Percentiles rank a stretch among this genome's conserved stretches.
Conservation (phyloP, 1,284 basidiomycete genomes). For the Pisolithus thermaeus region DNA sequence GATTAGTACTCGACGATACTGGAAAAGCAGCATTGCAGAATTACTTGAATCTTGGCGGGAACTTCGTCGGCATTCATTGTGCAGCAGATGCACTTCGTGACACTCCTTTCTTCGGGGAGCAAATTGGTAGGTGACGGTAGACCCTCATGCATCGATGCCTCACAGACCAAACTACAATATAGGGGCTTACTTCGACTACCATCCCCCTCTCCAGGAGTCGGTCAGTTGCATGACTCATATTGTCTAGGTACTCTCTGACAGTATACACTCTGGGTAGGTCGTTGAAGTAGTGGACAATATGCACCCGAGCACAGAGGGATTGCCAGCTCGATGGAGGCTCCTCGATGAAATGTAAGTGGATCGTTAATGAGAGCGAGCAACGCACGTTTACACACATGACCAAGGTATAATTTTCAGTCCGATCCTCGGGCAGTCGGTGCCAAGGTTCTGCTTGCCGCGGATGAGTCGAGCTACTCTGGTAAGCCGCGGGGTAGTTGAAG, state of each 20-base stretch:
- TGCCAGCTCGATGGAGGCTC: conserved; percentile 51
- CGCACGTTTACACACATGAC: background rate
- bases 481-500: background rate
- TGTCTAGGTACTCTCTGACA: too few relatives aligned
- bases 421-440: conserved; percentile 57
- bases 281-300: conserved; percentile 45
- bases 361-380: background rate
- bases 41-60: conserved; percentile 65
- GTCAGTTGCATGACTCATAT: conserved; percentile 21
- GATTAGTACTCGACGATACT: conserved; percentile 47
- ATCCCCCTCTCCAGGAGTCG: conserved; percentile 54
- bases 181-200: conserved; percentile 63
- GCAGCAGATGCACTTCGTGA: conserved; percentile 66
- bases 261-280: conserved; percentile 30
- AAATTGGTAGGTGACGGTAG: conserved; percentile 26
- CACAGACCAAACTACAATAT: conserved; percentile 10
- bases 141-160: too few relatives aligned
- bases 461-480: conserved; percentile 28
- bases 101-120: conserved; percentile 53
- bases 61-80: conserved; percentile 65
- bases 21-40: conserved; percentile 52
- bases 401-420: conserved; percentile 60
- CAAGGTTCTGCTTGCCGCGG: conserved; percentile 47
- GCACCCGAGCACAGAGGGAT: conserved; percentile 52
- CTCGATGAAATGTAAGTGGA: conserved; percentile 41